Conservation (phyloP, 2,329 filamentous ascomycete species). For the Trichothecium roseum region DNA sequence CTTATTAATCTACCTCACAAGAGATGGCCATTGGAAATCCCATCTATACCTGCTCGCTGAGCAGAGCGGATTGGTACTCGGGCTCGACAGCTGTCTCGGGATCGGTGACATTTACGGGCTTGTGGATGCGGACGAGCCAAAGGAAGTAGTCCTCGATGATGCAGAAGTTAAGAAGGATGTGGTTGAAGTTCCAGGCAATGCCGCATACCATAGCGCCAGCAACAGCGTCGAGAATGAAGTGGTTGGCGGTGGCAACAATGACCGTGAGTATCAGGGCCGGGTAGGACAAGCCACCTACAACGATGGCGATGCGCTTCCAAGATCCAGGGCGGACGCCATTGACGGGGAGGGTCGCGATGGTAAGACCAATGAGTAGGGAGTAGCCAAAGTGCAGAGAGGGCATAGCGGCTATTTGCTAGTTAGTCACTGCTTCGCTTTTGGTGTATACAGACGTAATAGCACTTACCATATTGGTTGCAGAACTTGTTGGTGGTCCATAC, state of each 20-base stretch:
- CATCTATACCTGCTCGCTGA: slow-evolving; percentile 2
- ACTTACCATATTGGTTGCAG: slow-evolving; percentile 56
- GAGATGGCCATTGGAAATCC: neutral
- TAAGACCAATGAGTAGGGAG: slow-evolving; percentile 61
- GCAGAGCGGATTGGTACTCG: slow-evolving; percentile 15
- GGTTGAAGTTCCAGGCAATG: slow-evolving; percentile 49
- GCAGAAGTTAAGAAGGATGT: slow-evolving; percentile 49
- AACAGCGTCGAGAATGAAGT: slow-evolving; percentile 62
- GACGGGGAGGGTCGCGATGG: slow-evolving; percentile 55
- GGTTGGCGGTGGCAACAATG: slow-evolving; percentile 63
- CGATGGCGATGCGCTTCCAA: slow-evolving; percentile 35
- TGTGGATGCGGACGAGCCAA: slow-evolving; percentile 52
- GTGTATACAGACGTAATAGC: neutral
- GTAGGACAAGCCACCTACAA: slow-evolving; percentile 47
- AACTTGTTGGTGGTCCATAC: slow-evolving; percentile 38
- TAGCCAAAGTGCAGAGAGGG: slow-evolving; percentile 69
- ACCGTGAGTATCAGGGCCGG: slow-evolving; percentile 54
- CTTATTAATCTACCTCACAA: neutral
- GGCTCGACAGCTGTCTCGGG: slow-evolving; percentile 23
- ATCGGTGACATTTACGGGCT: slow-evolving; percentile 38
- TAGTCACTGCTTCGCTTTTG: neutral
- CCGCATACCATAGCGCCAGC: slow-evolving; percentile 56
- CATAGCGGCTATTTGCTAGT: slow-evolving; percentile 49
- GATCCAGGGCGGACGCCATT: slow-evolving; percentile 38
- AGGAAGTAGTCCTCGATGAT: slow-evolving; percentile 60